Conservation (phyloP, 164 flowering plant genomes). For the Chimonanthus salicifolius region DNA sequence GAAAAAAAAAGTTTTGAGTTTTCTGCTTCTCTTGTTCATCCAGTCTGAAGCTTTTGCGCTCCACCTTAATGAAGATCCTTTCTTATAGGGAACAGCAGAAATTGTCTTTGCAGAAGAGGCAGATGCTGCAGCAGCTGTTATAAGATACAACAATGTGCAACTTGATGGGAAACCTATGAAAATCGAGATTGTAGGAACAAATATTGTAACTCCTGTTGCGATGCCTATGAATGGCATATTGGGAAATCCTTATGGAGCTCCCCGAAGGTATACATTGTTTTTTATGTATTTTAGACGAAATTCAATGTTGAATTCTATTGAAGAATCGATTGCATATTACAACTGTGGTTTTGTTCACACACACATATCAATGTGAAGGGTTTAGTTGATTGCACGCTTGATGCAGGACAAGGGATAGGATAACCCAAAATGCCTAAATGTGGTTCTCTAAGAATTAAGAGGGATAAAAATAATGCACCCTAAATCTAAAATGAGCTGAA, state of each 20-base stretch:
- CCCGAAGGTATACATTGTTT: conserved; percentile 39
- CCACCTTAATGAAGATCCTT: conserved; percentile 15
- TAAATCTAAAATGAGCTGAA: no score
- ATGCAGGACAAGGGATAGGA: no score
- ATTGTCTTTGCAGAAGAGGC: conserved; percentile 57
- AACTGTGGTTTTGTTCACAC: neutral
- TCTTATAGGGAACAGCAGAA: conserved; percentile 77
- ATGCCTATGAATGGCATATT: conserved; percentile 33
- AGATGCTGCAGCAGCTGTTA: conserved; percentile 79
- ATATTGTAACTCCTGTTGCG: conserved; percentile 46
- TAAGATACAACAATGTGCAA: conserved; percentile 93
- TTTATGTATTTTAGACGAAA: conserved; percentile 3
- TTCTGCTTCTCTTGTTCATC: neutral
- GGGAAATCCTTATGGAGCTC: conserved; percentile 45
- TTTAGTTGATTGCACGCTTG: no score
- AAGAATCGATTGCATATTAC: neutral
- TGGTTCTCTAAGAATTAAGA: no score
- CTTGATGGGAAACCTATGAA: conserved; percentile 99
- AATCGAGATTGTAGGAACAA: conserved; percentile 88
- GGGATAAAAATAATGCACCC: no score
- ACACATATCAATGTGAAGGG: no score
- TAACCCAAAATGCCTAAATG: no score
- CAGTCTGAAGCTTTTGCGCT: neutral
- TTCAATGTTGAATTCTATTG: neutral
- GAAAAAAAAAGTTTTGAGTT: neutral